Percentiles rank a stretch among this genome's conserved stretches.
These are phyloP conservation scores for Scytalidium lignicola DNA, from an alignment of 2,329 filamentous ascomycete genomes.

Conservation along the genomic window DNA sequence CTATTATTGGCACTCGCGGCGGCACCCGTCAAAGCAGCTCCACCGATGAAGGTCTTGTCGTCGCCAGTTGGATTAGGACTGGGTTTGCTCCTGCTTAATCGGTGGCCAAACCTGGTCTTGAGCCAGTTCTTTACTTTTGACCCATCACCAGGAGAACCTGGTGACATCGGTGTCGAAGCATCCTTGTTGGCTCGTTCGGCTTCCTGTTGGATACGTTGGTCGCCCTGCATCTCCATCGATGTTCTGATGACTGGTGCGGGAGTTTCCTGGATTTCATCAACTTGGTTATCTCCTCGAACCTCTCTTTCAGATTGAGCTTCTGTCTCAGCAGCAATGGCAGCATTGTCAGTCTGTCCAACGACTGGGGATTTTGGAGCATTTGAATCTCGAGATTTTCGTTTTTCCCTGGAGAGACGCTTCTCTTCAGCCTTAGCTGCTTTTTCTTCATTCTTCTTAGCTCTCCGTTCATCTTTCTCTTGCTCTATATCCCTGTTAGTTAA, in stretches of 20 bases:
- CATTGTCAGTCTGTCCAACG: neutral
- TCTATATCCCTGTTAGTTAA: constrained; percentile 17
- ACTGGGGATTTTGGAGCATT: constrained; percentile 10
- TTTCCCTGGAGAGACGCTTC: constrained; percentile 46
- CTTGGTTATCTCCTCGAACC: neutral
- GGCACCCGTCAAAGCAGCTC: constrained; percentile 38
- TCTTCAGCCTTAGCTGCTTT: constrained; percentile 49
- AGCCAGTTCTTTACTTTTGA: constrained; percentile 44
- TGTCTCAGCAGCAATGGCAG: neutral
- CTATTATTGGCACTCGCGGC: constrained; percentile 38
- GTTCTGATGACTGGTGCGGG: constrained; percentile 15
- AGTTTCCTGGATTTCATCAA: neutral
- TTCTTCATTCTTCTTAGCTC: constrained; percentile 44
- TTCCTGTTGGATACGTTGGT: constrained; percentile 16
- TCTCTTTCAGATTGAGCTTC: neutral
- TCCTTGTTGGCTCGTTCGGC: constrained; percentile 15
- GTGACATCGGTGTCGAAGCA: constrained; percentile 14
- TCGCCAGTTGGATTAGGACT: neutral
- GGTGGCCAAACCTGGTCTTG: constrained; percentile 46
- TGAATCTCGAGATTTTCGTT: constrained; percentile 41
- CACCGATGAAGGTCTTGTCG: constrained; percentile 43
- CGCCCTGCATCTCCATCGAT: constrained; percentile 24
- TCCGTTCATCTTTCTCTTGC: constrained; percentile 36
- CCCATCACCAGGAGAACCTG: constrained; percentile 12
- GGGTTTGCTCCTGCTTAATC: constrained; percentile 17